phyloP scores from a whole-genome alignment of 164 flowering plant genomes.

The Santalum album region DNA sequence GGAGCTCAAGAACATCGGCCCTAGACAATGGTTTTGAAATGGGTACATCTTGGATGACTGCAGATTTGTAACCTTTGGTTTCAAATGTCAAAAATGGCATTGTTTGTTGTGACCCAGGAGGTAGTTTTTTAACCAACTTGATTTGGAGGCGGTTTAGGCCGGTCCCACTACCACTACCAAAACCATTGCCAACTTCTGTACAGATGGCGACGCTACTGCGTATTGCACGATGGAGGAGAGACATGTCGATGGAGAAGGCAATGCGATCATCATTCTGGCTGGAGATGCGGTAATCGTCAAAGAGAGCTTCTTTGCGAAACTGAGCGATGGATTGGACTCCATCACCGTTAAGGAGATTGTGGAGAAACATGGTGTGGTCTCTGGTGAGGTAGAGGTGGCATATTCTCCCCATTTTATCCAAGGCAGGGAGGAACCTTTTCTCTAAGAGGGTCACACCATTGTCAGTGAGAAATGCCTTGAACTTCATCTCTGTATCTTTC shows the following conservation, averaged over 20 bases:
- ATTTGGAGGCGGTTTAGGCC: conserved; percentile 52
- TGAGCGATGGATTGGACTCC: conserved; percentile 84
- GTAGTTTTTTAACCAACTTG: conserved; percentile 80
- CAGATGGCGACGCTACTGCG: conserved; percentile 57
- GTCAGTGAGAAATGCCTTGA: conserved; percentile 84
- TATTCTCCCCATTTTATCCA: conserved; percentile 72
- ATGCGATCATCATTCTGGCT: conserved; percentile 83
- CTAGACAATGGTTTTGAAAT: conserved; percentile 85
- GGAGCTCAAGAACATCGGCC: conserved; percentile 64
- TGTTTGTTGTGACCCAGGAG: conserved; percentile 52
- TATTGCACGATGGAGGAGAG: conserved; percentile 81
- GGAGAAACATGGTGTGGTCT: conserved; percentile 74
- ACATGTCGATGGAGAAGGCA: conserved; percentile 70
- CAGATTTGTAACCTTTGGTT: conserved; percentile 74
- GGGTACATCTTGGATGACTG: conserved; percentile 92
- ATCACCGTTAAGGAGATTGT: conserved; percentile 73
- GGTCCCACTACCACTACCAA: conserved; percentile 11
- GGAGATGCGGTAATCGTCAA: conserved; percentile 77
- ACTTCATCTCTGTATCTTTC: conserved; percentile 46
- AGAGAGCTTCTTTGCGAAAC: conserved; percentile 62
- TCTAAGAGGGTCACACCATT: conserved; percentile 72
- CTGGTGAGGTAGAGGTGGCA: conserved; percentile 74
- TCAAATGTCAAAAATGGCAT: conserved; percentile 90
- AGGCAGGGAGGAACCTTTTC: conserved; percentile 69
- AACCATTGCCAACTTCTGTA: conserved; percentile 18